A percentile compares a stretch with the other conserved stretches of the same genome.
Evolutionary conservation across 176 grass and related monocot genomes (phyloP).

Genomic region (Phoenix dactylifera): DNA sequence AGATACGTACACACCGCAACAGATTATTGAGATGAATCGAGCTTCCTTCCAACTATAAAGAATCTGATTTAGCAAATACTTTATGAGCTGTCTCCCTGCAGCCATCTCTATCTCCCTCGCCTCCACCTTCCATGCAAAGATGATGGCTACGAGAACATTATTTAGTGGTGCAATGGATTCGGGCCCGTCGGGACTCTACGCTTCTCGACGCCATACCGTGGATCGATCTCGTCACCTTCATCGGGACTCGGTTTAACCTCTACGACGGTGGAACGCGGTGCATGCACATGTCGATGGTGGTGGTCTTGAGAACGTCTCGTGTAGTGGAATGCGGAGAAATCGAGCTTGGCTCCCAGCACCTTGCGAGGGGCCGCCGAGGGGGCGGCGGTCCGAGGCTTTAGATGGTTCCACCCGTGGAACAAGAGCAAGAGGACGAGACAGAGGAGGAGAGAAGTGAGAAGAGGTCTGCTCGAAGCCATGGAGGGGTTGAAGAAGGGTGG

Average conservation of each 20-base stretch:
- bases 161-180: slow-evolving; percentile 75
- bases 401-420: slow-evolving; percentile 21
- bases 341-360: slow-evolving; percentile 22
- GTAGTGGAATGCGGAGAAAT: background rate
- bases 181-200: slow-evolving; percentile 59
- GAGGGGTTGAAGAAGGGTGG: slow-evolving; percentile 7
- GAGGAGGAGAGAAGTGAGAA: slow-evolving; percentile 25
- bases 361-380: slow-evolving; percentile 21
- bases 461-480: slow-evolving; percentile 52
- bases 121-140: too few relatives aligned
- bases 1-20: too few relatives aligned
- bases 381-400: background rate
- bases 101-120: too few relatives aligned
- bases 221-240: slow-evolving; percentile 33
- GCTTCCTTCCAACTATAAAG: too few relatives aligned
- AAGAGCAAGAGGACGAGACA: slow-evolving; percentile 53
- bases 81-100: too few relatives aligned
- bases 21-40: too few relatives aligned
- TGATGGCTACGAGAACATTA: background rate
- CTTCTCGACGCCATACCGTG: slow-evolving; percentile 61
- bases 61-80: too few relatives aligned
- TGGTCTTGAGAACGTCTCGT: background rate
- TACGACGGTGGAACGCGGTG: slow-evolving; percentile 13
- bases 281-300: slow-evolving; percentile 16
- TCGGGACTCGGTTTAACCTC: slow-evolving; percentile 9